Conservation (phyloP, 2,329 filamentous ascomycete genomes). For the Colletotrichum spinosum region DNA sequence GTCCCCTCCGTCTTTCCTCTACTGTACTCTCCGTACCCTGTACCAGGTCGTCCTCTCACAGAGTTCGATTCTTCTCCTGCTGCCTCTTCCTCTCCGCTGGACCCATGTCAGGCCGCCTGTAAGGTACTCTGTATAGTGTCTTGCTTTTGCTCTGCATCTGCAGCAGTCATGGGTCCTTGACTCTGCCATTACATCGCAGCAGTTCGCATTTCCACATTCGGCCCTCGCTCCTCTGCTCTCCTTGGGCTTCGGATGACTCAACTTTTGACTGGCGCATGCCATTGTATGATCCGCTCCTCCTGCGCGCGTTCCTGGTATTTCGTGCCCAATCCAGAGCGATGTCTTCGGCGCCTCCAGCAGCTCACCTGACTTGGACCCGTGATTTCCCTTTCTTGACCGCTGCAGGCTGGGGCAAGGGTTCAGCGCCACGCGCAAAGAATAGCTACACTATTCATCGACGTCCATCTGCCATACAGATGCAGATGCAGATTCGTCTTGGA, state of each 20-base stretch:
- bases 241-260: constrained; percentile 33
- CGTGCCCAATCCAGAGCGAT: constrained; percentile 39
- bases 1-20: constrained; percentile 11
- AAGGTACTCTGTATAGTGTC: constrained; percentile 7
- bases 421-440: constrained; percentile 38
- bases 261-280: constrained; percentile 39
- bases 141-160: constrained; percentile 25
- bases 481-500: constrained; percentile 3
- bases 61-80: constrained; percentile 12
- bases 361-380: constrained; percentile 45
- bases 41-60: constrained; percentile 16
- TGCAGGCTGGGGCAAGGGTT: constrained; percentile 40
- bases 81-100: constrained; percentile 14
- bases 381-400: constrained; percentile 40
- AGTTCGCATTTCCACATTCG: constrained; percentile 25
- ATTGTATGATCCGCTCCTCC: constrained; percentile 40
- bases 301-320: constrained; percentile 38
- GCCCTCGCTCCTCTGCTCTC: constrained; percentile 17
- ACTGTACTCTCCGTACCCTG: constrained; percentile 24
- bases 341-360: constrained; percentile 40
- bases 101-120: background rate
- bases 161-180: background rate
- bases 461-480: constrained; percentile 20
- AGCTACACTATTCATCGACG: constrained; percentile 24
- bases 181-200: constrained; percentile 7